These are phyloP conservation scores for Syzygium aromaticum DNA, from an alignment of 345 rosid genomes.

Conservation along the genomic window DNA sequence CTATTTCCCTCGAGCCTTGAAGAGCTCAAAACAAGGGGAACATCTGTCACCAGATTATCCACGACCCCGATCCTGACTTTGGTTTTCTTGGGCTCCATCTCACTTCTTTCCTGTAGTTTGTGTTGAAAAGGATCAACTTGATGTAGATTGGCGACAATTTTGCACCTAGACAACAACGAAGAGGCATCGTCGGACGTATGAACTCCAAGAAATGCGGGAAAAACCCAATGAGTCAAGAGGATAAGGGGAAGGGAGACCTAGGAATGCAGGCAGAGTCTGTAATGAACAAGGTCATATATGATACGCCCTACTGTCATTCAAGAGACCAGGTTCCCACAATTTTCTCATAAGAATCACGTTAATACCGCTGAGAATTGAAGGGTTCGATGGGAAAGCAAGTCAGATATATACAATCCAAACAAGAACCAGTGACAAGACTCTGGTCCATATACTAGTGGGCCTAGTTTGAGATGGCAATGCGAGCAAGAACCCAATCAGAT, in stretches of 20 bases:
- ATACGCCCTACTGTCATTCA: neutral
- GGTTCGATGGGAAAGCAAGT: neutral
- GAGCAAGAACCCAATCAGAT: neutral
- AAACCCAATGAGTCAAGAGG: neutral
- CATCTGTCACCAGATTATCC: neutral
- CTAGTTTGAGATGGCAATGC: neutral
- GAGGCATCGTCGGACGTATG: neutral
- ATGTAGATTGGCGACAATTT: neutral
- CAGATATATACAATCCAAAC: neutral
- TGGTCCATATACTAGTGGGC: neutral
- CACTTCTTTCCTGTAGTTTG: constrained; percentile 5
- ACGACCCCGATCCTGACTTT: neutral
- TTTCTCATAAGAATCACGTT: neutral
- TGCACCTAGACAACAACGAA: neutral
- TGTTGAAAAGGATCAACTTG: neutral
- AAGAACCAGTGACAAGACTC: neutral
- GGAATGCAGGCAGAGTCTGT: neutral
- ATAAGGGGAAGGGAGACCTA: neutral
- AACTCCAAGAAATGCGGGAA: neutral
- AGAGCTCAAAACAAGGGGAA: neutral
- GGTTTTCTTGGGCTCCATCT: constrained; percentile 10
- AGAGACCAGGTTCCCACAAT: neutral
- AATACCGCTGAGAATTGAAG: neutral
- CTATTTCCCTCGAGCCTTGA: neutral
- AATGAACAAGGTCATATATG: neutral